A percentile compares a stretch with the other conserved stretches of the same genome.
Evolutionary conservation across 225 moss, liverwort and hornwort genomes (phyloP).

Genomic region (Ulota crispa): DNA sequence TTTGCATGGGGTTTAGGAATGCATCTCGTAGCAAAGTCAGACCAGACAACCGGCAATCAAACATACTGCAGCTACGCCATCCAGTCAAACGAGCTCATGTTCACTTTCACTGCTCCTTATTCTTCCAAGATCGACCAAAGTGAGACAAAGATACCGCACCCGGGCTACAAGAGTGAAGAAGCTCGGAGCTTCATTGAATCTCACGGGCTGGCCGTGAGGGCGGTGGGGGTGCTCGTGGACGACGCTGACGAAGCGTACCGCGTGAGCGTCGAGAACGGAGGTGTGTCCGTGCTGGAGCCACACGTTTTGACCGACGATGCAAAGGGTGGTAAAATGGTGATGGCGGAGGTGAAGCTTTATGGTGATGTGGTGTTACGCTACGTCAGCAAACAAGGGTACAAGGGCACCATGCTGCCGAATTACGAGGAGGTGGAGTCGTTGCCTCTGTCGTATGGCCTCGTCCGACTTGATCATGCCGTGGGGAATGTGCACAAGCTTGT

Average conservation of each 20-base stretch:
- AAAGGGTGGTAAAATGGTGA: slow-evolving; percentile 56
- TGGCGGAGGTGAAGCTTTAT: slow-evolving; percentile 80
- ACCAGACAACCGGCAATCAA: slow-evolving; percentile 92
- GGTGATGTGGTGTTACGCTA: slow-evolving; percentile 91
- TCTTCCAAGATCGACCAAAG: slow-evolving; percentile 76
- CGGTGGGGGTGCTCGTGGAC: slow-evolving; percentile 80
- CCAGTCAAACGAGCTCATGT: slow-evolving; percentile 75
- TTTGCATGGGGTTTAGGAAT: slow-evolving; percentile 97
- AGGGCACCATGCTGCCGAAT: slow-evolving; percentile 76
- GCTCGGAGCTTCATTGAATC: slow-evolving; percentile 54
- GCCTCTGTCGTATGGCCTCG: slow-evolving; percentile 77
- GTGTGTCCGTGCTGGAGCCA: slow-evolving; percentile 64
- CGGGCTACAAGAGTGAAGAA: slow-evolving; percentile 59
- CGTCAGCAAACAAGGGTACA: slow-evolving; percentile 82
- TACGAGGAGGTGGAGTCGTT: slow-evolving; percentile 76
- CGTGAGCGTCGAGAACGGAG: slow-evolving; percentile 72
- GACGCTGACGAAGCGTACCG: slow-evolving; percentile 70
- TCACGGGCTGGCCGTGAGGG: slow-evolving; percentile 84
- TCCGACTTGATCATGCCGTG: slow-evolving; percentile 75
- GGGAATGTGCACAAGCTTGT: slow-evolving; percentile 72
- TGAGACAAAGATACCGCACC: slow-evolving; percentile 57
- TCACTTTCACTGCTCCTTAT: slow-evolving; percentile 87
- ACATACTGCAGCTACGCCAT: slow-evolving; percentile 84
- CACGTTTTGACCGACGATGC: slow-evolving; percentile 48
- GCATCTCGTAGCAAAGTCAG: slow-evolving; percentile 93